Conservation (phyloP, 1,139 yeast genomes). For the Scheffersomyces titani region DNA sequence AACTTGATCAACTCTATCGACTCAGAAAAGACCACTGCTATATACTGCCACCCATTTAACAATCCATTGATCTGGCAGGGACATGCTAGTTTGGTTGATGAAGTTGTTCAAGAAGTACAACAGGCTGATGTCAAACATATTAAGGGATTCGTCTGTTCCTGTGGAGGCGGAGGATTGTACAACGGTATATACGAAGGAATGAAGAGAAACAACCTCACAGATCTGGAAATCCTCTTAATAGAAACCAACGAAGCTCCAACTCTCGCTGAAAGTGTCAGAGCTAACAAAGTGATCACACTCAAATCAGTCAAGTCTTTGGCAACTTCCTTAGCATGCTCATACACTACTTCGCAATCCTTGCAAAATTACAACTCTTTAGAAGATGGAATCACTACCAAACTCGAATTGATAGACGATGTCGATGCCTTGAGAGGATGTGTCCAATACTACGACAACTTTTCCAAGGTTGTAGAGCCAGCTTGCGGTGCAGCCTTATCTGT, state of each 20-base stretch:
- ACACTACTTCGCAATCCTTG: conserved; percentile 49
- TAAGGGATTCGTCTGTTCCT: conserved; percentile 64
- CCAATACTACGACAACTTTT: conserved; percentile 48
- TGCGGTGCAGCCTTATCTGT: conserved; percentile 71
- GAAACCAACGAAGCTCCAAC: conserved; percentile 67
- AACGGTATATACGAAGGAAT: conserved; percentile 64
- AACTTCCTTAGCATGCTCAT: conserved; percentile 61
- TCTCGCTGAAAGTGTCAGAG: conserved; percentile 48
- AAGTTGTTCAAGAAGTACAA: conserved; percentile 35
- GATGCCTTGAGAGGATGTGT: conserved; percentile 57
- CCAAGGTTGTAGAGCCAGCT: conserved; percentile 66
- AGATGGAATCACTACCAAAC: conserved; percentile 34
- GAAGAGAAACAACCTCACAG: conserved; percentile 32
- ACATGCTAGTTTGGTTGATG: conserved; percentile 61
- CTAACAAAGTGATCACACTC: conserved; percentile 45
- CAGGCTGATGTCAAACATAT: conserved; percentile 29
- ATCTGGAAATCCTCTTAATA: conserved; percentile 20
- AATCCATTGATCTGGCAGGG: conserved; percentile 69
- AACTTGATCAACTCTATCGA: conserved; percentile 16
- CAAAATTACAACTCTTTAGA: conserved; percentile 33
- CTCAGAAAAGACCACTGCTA: conserved; percentile 25
- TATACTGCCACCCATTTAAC: conserved; percentile 75
- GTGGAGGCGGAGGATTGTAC: conserved; percentile 78
- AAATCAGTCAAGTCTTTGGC: conserved; percentile 56
- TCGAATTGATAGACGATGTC: conserved; percentile 53